Conservation (phyloP, 352 stramenopile genomes). For the Phytophthora lateralis region DNA sequence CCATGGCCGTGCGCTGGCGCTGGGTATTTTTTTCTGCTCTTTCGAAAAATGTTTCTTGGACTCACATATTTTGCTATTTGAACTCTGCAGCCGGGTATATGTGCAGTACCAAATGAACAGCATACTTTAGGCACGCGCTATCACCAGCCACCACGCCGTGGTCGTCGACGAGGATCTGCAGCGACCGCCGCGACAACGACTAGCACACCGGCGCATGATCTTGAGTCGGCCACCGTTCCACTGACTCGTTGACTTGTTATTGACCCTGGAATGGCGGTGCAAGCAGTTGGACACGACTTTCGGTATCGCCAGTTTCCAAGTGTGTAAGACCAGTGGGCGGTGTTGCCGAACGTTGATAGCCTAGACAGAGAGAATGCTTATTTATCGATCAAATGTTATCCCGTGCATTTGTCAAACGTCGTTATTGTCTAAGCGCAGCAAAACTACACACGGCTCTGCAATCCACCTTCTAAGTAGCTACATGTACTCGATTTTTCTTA, state of each 20-base stretch:
- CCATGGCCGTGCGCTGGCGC: constrained; percentile 79
- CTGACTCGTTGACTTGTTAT: constrained; percentile 29
- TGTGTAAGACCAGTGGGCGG: no score
- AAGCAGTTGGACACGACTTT: no score
- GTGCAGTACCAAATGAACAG: constrained; percentile 76
- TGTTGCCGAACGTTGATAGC: background rate
- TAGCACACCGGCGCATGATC: constrained; percentile 21
- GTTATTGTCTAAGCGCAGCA: constrained; percentile 17
- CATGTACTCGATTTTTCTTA: constrained; percentile 35
- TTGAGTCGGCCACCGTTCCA: constrained; percentile 28
- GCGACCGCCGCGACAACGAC: constrained; percentile 18
- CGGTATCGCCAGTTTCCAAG: no score
- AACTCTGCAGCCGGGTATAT: constrained; percentile 65
- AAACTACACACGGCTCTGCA: constrained; percentile 1
- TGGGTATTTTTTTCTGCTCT: constrained; percentile 41
- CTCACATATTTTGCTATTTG: constrained; percentile 4
- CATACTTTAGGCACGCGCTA: constrained; percentile 41
- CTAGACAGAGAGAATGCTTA: constrained; percentile 18
- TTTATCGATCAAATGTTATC: constrained; percentile 38
- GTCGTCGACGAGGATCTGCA: constrained; percentile 24
- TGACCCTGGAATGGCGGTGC: no score
- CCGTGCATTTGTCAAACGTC: constrained; percentile 16
- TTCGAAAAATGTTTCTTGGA: background rate
- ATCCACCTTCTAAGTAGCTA: constrained; percentile 15
- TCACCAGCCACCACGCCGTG: constrained; percentile 28